These are phyloP conservation scores for Calonectria crousiana DNA, from an alignment of 2,329 filamentous ascomycete species.

Conservation along the genomic window DNA sequence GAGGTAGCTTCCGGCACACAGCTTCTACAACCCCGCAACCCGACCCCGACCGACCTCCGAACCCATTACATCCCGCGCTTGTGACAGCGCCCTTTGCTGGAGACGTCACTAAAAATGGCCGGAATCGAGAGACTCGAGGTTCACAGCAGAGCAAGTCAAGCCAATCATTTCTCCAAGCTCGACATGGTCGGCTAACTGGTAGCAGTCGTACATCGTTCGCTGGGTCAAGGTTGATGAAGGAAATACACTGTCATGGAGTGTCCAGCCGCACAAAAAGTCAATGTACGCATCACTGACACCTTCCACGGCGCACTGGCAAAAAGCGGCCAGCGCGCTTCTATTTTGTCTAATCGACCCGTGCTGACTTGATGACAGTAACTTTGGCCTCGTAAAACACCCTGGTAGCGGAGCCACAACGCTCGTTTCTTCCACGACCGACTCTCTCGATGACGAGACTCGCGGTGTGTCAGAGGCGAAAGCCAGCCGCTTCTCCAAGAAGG, in stretches of 20 bases:
- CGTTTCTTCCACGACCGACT: conserved; percentile 56
- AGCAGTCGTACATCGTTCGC: conserved; percentile 96
- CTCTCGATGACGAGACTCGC: conserved; percentile 59
- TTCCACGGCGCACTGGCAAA: background rate
- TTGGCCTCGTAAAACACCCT: conserved; percentile 97
- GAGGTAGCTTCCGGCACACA: conserved; percentile 21
- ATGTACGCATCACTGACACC: conserved; percentile 66
- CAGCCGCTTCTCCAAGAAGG: conserved; percentile 65
- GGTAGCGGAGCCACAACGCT: conserved; percentile 72
- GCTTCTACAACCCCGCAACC: conserved; percentile 15
- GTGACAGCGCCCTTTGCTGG: background rate
- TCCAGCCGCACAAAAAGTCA: conserved; percentile 98
- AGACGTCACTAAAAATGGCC: conserved; percentile 72
- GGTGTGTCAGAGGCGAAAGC: conserved; percentile 59
- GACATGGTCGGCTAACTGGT: conserved; percentile 35
- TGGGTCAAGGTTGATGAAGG: conserved; percentile 94
- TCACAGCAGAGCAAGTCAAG: conserved; percentile 84
- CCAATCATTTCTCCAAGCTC: background rate
- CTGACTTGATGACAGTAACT: conserved; percentile 71
- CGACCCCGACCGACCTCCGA: conserved; percentile 6
- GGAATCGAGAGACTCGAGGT: conserved; percentile 97
- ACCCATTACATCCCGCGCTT: background rate
- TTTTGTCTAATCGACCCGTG: background rate
- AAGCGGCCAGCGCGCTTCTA: background rate
- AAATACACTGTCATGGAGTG: conserved; percentile 96